phyloP scores from a whole-genome alignment of 108 stramenopile species.

The Skeletonema menzelii region DNA sequence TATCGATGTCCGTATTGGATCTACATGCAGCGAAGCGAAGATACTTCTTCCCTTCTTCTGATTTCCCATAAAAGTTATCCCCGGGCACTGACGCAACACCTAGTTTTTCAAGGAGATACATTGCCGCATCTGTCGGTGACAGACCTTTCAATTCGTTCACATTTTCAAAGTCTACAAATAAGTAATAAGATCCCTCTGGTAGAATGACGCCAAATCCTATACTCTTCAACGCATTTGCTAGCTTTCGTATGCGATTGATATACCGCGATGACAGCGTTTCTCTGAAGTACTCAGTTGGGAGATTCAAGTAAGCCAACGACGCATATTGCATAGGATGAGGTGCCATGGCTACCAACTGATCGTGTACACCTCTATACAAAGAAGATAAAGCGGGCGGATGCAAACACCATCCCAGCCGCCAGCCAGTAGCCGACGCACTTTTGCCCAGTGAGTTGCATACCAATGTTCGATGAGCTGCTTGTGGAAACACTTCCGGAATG shows the following conservation, averaged over 20 bases:
- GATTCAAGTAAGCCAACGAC: slow-evolving; percentile 52
- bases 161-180: slow-evolving; percentile 57
- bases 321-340: slow-evolving; percentile 78
- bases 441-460: slow-evolving; percentile 72
- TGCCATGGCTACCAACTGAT: slow-evolving; percentile 69
- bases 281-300: slow-evolving; percentile 57
- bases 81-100: slow-evolving; percentile 79
- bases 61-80: slow-evolving; percentile 69
- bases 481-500: slow-evolving; percentile 54
- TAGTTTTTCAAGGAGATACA: slow-evolving; percentile 57
- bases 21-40: slow-evolving; percentile 76
- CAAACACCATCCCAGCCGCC: slow-evolving; percentile 69
- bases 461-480: slow-evolving; percentile 42
- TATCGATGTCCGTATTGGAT: slow-evolving; percentile 48
- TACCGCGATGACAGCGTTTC: slow-evolving; percentile 41
- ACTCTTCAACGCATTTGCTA: slow-evolving; percentile 33
- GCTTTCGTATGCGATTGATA: slow-evolving; percentile 36
- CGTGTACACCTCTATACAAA: slow-evolving; percentile 71
- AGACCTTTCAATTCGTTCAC: slow-evolving; percentile 28
- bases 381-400: slow-evolving; percentile 52
- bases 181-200: slow-evolving; percentile 70
- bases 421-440: slow-evolving; percentile 68
- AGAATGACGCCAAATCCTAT: slow-evolving; percentile 52
- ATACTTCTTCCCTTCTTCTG: slow-evolving; percentile 34
- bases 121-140: slow-evolving; percentile 59